Conservation (phyloP, 2,329 filamentous ascomycete species). For the Dendryphion nanum region DNA sequence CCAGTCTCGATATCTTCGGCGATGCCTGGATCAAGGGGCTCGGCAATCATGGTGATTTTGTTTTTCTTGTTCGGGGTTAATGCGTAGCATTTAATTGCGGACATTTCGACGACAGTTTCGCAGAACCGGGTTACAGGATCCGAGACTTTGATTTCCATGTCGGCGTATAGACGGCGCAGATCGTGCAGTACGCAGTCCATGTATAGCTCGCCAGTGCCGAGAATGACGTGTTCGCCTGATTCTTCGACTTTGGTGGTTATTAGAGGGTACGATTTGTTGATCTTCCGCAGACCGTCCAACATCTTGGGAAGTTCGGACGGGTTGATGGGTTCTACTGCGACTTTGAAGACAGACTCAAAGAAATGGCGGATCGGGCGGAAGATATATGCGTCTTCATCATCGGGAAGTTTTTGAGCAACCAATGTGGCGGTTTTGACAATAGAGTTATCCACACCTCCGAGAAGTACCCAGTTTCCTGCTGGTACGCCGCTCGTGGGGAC, state of each 20-base stretch:
- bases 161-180: conserved; percentile 85
- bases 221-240: conserved; percentile 90
- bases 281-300: conserved; percentile 92
- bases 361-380: conserved; percentile 93
- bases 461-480: conserved; percentile 88
- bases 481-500: conserved; percentile 89
- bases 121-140: conserved; percentile 97
- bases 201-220: conserved; percentile 97
- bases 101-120: conserved; percentile 96
- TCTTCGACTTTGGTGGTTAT: conserved; percentile 97
- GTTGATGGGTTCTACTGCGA: conserved; percentile 97
- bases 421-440: conserved; percentile 97
- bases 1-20: conserved; percentile 92
- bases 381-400: conserved; percentile 91
- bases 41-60: conserved; percentile 97
- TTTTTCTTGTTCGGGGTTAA: conserved; percentile 99
- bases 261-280: conserved; percentile 97
- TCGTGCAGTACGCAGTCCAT: conserved; percentile 99
- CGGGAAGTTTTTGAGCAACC: conserved; percentile 73
- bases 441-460: conserved; percentile 92
- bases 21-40: conserved; percentile 92
- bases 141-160: conserved; percentile 99
- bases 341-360: conserved; percentile 96
- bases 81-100: conserved; percentile 95
- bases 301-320: conserved; percentile 98